These are phyloP conservation scores for Metarhizium sp. DNA, from an alignment of 2,329 filamentous ascomycete species.

Conservation along the genomic window DNA sequence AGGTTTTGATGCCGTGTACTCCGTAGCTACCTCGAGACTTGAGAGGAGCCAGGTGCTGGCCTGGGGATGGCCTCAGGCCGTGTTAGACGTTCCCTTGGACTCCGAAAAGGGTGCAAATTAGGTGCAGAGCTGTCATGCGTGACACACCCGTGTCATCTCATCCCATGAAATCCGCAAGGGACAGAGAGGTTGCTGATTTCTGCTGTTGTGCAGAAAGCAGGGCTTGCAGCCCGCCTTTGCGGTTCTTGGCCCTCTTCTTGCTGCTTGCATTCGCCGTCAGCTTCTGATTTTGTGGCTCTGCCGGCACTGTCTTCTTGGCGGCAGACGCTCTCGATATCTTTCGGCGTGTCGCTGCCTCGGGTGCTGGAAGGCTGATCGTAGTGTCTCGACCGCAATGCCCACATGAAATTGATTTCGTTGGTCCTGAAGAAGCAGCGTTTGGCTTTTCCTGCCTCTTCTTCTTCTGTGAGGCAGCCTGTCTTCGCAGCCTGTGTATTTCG, in stretches of 20 bases:
- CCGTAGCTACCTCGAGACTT: too few species aligned
- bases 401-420: slow-evolving; percentile 27
- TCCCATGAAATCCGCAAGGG: slow-evolving; percentile 45
- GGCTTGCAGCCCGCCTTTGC: slow-evolving; percentile 58
- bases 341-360: slow-evolving; percentile 20
- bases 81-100: neutral
- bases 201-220: slow-evolving; percentile 45
- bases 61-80: too few species aligned
- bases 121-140: neutral
- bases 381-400: slow-evolving; percentile 35
- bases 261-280: slow-evolving; percentile 44
- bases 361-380: slow-evolving; percentile 27
- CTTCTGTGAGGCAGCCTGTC: neutral
- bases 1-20: too few species aligned
- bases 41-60: too few species aligned
- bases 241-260: slow-evolving; percentile 55
- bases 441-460: neutral
- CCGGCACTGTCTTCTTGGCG: slow-evolving; percentile 11
- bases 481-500: slow-evolving; percentile 1
- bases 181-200: slow-evolving; percentile 33
- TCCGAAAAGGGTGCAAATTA: neutral
- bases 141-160: neutral
- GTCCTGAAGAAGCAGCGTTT: slow-evolving; percentile 3
- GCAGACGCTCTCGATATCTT: slow-evolving; percentile 10
- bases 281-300: slow-evolving; percentile 12